A percentile compares a stretch with the other conserved stretches of the same genome.
These are phyloP conservation scores for Periglandula ipomoeae DNA, from an alignment of 2,329 filamentous ascomycete species.

Conservation along the genomic window DNA sequence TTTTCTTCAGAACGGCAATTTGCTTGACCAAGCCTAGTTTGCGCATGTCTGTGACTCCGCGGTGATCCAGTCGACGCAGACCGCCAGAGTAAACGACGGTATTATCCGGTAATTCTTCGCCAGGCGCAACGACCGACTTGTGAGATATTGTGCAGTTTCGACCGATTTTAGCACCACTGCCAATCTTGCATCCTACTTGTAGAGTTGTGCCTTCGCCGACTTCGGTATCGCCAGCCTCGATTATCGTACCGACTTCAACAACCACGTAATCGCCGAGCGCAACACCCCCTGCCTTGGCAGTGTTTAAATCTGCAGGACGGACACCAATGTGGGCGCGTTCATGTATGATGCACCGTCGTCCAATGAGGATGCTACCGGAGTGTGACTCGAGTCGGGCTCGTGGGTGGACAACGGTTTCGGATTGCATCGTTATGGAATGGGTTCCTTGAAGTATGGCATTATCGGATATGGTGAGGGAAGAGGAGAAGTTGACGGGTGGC, in stretches of 20 bases:
- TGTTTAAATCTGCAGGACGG: conserved; percentile 17
- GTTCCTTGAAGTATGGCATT: conserved; percentile 57
- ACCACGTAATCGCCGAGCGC: conserved; percentile 51
- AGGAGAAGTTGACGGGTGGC: conserved; percentile 53
- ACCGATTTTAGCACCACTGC: conserved; percentile 51
- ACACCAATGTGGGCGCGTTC: conserved; percentile 56
- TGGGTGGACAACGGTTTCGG: conserved; percentile 78
- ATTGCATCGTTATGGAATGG: conserved; percentile 68
- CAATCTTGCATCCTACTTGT: conserved; percentile 51
- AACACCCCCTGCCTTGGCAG: conserved; percentile 36
- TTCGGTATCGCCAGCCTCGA: conserved; percentile 54
- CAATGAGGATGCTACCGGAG: conserved; percentile 69
- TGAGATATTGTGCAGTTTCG: conserved; percentile 66
- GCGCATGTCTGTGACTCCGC: conserved; percentile 53
- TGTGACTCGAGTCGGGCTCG: conserved; percentile 71
- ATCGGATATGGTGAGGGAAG: conserved; percentile 52
- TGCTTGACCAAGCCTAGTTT: conserved; percentile 57
- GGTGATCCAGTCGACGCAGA: conserved; percentile 45
- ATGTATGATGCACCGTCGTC: conserved; percentile 71
- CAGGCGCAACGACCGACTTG: conserved; percentile 47
- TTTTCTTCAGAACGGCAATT: conserved; percentile 55
- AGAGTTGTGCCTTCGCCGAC: conserved; percentile 52
- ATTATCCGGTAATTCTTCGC: conserved; percentile 52
- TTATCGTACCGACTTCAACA: conserved; percentile 47
- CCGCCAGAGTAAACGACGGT: conserved; percentile 63